Percentiles rank a stretch among this genome's conserved stretches.
Evolutionary conservation across 129 eudicot species (phyloP).

Genomic region (Arctium minus): DNA sequence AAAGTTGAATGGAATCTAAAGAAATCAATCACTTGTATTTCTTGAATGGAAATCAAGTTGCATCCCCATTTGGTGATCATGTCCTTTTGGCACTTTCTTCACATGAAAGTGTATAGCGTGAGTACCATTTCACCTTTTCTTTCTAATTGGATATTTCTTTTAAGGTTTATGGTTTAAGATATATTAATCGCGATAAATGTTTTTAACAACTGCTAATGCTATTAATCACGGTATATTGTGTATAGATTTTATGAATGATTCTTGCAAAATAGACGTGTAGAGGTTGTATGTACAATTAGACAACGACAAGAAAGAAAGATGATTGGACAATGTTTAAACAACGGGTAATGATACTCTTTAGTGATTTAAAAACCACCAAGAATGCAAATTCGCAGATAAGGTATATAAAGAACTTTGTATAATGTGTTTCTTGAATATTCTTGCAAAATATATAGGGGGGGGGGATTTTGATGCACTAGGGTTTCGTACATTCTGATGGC

Average conservation of each 20-base stretch:
- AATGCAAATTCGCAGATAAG: neutral
- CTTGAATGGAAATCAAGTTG: slow-evolving; percentile 36
- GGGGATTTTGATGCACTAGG: neutral
- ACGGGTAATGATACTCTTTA: neutral
- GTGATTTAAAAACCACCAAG: neutral
- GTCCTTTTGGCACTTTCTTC: slow-evolving; percentile 42
- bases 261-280: neutral
- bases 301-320: neutral
- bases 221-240: neutral
- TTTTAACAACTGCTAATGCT: too few relatives aligned
- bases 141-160: slow-evolving; percentile 6
- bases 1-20: slow-evolving; percentile 48
- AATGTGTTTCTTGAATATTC: neutral
- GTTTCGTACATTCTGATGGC: neutral
- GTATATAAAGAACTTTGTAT: neutral
- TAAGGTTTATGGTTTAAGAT: neutral
- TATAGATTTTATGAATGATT: neutral
- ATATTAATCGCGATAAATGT: neutral
- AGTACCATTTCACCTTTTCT: slow-evolving; percentile 14
- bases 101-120: slow-evolving; percentile 21
- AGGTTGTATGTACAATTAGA: neutral
- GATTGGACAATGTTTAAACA: slow-evolving; percentile 1
- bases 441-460: neutral
- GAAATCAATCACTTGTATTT: slow-evolving; percentile 28
- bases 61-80: slow-evolving; percentile 33